Percentiles rank a stretch among this genome's conserved stretches.
phyloP scores from a whole-genome alignment of 2,329 filamentous ascomycete species.

The Fonsecaea nubica region DNA sequence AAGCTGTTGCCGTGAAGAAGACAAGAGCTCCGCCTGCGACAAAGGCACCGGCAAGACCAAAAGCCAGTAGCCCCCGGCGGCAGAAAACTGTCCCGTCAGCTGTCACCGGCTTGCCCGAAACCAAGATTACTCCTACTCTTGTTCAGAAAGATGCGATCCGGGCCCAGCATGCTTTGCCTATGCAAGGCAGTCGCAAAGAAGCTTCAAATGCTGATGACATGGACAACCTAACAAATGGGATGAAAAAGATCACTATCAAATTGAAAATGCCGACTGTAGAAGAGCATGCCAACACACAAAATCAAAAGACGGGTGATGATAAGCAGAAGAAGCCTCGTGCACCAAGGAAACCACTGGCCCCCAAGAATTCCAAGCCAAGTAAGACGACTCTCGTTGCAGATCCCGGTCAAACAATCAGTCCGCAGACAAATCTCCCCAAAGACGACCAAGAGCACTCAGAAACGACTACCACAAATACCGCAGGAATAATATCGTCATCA shows the following conservation, averaged over 20 bases:
- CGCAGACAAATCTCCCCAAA: slow-evolving; percentile 27
- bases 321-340: slow-evolving; percentile 48
- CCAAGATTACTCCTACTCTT: slow-evolving; percentile 1
- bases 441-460: background rate
- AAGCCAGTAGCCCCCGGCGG: slow-evolving; percentile 45
- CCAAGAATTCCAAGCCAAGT: slow-evolving; percentile 38
- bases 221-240: slow-evolving; percentile 58
- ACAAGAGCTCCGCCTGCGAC: slow-evolving; percentile 57
- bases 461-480: background rate
- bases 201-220: slow-evolving; percentile 47
- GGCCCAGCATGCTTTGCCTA: slow-evolving; percentile 52
- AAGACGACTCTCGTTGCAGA: slow-evolving; percentile 4
- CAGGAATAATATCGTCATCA: background rate
- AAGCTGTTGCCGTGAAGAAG: slow-evolving; percentile 65
- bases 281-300: slow-evolving; percentile 60
- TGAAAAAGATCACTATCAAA: slow-evolving; percentile 63
- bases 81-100: slow-evolving; percentile 31
- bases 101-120: background rate
- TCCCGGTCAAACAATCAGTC: slow-evolving; percentile 17
- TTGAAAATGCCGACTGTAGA: slow-evolving; percentile 64
- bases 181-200: slow-evolving; percentile 43
- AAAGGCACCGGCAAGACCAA: slow-evolving; percentile 49
- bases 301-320: slow-evolving; percentile 48
- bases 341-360: slow-evolving; percentile 44
- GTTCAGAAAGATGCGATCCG: slow-evolving; percentile 36